A percentile compares a stretch with the other conserved stretches of the same genome.
Conservation (phyloP, 495 filamentous ascomycete species). For the Copromyces sp. region DNA sequence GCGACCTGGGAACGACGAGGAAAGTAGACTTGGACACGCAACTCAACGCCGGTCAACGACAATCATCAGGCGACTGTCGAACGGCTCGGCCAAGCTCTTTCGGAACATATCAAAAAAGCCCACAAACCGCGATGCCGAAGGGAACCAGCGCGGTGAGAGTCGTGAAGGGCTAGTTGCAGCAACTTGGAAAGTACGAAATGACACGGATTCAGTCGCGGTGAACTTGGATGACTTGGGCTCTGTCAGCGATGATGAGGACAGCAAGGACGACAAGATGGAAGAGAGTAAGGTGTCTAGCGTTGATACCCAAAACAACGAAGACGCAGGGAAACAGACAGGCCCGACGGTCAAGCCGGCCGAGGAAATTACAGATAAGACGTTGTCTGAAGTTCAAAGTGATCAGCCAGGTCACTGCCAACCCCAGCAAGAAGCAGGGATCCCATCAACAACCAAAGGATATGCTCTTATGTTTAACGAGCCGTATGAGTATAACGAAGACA, state of each 20-base stretch:
- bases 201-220: slow-evolving; percentile 41
- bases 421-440: not conserved
- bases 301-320: not conserved
- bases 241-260: slow-evolving; percentile 17
- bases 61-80: slow-evolving; percentile 37
- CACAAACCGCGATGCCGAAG: slow-evolving; percentile 4
- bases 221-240: slow-evolving; percentile 43
- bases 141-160: slow-evolving; percentile 16
- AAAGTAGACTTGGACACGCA: not conserved
- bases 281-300: not conserved
- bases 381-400: not conserved
- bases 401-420: not conserved
- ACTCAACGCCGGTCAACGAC: not conserved
- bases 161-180: slow-evolving; percentile 35
- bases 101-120: slow-evolving; percentile 38
- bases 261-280: not conserved
- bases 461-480: not conserved
- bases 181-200: slow-evolving; percentile 20
- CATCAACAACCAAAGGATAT: not conserved
- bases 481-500: not conserved
- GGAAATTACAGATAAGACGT: not conserved
- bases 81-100: slow-evolving; percentile 30
- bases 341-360: not conserved
- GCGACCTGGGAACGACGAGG: slow-evolving; percentile 34
- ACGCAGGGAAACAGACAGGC: not conserved